Evolutionary conservation across 257 asterid species (phyloP).

Genomic region (Solanum sitiens): DNA sequence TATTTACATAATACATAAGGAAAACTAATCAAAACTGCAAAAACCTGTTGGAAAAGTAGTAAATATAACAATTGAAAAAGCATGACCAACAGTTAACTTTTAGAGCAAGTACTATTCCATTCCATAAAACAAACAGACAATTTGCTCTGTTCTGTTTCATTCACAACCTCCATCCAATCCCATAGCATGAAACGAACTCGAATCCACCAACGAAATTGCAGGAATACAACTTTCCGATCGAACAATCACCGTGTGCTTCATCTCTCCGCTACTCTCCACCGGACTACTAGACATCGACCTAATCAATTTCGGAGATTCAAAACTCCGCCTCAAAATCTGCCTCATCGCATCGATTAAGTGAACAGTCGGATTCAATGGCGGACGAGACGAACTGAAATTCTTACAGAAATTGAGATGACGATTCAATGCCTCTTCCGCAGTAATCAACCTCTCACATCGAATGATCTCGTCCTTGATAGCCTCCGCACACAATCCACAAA

Average conservation of each 20-base stretch:
- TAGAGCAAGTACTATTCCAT: not conserved
- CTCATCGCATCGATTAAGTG: constrained; percentile 56
- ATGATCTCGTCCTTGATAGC: constrained; percentile 70
- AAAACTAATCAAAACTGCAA: not conserved
- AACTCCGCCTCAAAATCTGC: constrained; percentile 44
- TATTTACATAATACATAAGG: not conserved
- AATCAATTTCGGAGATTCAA: constrained; percentile 27
- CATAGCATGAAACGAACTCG: constrained; percentile 6
- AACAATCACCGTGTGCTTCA: constrained; percentile 6
- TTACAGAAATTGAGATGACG: constrained; percentile 59
- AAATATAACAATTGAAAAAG: not conserved
- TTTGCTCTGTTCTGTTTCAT: not conserved
- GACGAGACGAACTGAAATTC: constrained; percentile 47
- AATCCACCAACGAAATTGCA: constrained; percentile 30
- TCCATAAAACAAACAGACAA: not conserved
- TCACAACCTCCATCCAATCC: constrained; percentile 11
- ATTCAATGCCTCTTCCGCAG: constrained; percentile 65
- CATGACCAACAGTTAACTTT: not conserved
- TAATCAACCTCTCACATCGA: constrained; percentile 49
- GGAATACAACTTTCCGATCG: constrained; percentile 49
- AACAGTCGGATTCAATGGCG: constrained; percentile 49
- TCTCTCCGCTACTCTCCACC: not conserved
- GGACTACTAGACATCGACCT: constrained; percentile 43
- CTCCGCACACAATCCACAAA: constrained; percentile 90
- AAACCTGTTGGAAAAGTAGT: not conserved